Evolutionary conservation across 1,284 basidiomycete species (phyloP).

Genomic region (Marasmius fiardii): DNA sequence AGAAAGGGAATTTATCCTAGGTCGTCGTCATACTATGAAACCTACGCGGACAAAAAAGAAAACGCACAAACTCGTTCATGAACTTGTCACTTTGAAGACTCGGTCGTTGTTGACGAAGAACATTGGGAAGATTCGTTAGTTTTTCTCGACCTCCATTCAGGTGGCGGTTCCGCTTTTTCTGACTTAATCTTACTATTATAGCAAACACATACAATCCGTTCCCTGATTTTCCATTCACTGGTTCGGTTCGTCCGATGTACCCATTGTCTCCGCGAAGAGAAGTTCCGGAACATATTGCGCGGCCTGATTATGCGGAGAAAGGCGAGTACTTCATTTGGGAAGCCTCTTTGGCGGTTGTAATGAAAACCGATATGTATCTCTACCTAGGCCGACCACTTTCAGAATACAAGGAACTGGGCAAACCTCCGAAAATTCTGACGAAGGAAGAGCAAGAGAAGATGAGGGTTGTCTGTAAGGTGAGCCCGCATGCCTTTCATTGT

Average conservation of each 20-base stretch:
- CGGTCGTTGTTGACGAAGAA: too few species aligned
- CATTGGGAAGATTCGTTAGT: too few species aligned
- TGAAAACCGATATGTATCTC: too few species aligned
- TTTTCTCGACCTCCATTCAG: too few species aligned
- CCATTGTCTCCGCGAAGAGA: slow-evolving; percentile 68
- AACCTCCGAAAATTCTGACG: slow-evolving; percentile 62
- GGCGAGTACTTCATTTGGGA: too few species aligned
- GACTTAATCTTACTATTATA: slow-evolving; percentile 21
- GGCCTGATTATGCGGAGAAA: slow-evolving; percentile 76
- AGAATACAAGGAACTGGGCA: slow-evolving; percentile 55
- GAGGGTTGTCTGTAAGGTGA: slow-evolving; percentile 71
- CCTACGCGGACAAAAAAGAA: slow-evolving; percentile 44
- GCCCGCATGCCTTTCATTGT: slow-evolving; percentile 23
- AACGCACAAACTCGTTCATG: slow-evolving; percentile 75
- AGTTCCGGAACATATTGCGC: slow-evolving; percentile 73
- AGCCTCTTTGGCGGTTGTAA: too few species aligned
- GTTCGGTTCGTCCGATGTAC: slow-evolving; percentile 68
- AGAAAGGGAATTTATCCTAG: slow-evolving; percentile 17
- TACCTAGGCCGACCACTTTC: slow-evolving; percentile 61
- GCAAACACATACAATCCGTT: slow-evolving; percentile 77
- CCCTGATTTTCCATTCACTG: slow-evolving; percentile 64
- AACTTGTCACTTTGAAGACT: slow-evolving; percentile 40
- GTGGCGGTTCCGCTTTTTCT: too few species aligned
- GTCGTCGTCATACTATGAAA: not conserved
- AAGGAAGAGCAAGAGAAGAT: slow-evolving; percentile 76